phyloP scores from a whole-genome alignment of 768 basidiomycete genomes.

The Lanmaoa rubissima region DNA sequence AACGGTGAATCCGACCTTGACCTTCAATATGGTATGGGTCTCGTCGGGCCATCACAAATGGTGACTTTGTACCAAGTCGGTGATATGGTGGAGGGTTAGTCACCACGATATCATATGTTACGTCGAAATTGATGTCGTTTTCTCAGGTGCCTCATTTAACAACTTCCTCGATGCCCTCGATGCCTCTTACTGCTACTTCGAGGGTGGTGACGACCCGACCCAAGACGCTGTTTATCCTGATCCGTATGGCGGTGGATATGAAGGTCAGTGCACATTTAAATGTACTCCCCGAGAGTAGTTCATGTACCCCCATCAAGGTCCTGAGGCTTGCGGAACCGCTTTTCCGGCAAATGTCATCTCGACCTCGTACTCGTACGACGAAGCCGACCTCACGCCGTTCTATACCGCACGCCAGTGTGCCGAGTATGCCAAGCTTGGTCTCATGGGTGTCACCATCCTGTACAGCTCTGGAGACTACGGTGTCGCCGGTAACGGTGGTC shows the following conservation, averaged over 20 bases:
- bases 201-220: constrained; percentile 34
- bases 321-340: constrained; percentile 38
- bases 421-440: constrained; percentile 46
- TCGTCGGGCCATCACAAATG: constrained; percentile 21
- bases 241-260: constrained; percentile 18
- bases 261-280: constrained; percentile 9
- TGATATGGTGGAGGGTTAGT: constrained; percentile 27
- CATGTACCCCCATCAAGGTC: constrained; percentile 6
- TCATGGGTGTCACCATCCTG: constrained; percentile 41
- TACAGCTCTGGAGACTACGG: constrained; percentile 46
- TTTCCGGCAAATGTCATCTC: constrained; percentile 39
- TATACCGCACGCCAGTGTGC: constrained; percentile 42
- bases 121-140: not conserved
- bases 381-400: constrained; percentile 34
- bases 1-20: constrained; percentile 35
- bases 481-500: constrained; percentile 36
- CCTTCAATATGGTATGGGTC: constrained; percentile 31
- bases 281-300: not conserved
- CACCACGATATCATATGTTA: not conserved
- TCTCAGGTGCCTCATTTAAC: constrained; percentile 30
- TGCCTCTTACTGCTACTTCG: constrained; percentile 33
- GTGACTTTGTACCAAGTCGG: constrained; percentile 34
- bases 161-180: constrained; percentile 38
- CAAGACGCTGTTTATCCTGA: constrained; percentile 31
- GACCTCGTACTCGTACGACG: constrained; percentile 40